Percentiles rank a stretch among this genome's conserved stretches.
Evolutionary conservation across 768 basidiomycete species (phyloP).

Genomic region (Tricholoma saponaceum): DNA sequence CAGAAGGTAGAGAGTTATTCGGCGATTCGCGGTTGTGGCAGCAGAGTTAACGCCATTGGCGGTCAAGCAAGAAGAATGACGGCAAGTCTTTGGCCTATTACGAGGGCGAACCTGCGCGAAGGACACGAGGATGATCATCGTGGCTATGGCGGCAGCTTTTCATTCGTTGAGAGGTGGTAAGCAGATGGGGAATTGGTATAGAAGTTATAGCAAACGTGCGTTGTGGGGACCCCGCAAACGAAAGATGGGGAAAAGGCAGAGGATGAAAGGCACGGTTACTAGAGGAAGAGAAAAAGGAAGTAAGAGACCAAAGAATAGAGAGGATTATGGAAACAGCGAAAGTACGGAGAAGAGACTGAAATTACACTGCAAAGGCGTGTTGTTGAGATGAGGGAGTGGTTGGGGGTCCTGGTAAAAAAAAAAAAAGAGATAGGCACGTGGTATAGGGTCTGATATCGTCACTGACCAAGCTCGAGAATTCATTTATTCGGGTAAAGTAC

Average conservation of each 20-base stretch:
- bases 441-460: slow-evolving; percentile 12
- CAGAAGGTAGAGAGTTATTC: background rate
- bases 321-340: background rate
- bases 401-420: slow-evolving; percentile 20
- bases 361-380: background rate
- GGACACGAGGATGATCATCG: background rate
- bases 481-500: too few relatives aligned
- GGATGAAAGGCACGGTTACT: background rate
- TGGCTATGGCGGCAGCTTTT: slow-evolving; percentile 3
- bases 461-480: too few relatives aligned
- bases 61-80: background rate
- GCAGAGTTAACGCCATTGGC: background rate
- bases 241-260: background rate
- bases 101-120: background rate
- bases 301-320: background rate
- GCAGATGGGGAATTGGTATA: slow-evolving; percentile 6
- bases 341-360: background rate
- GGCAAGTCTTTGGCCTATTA: background rate
- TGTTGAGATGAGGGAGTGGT: slow-evolving; percentile 18
- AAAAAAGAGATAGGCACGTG: background rate
- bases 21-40: slow-evolving; percentile 1
- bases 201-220: slow-evolving; percentile 14
- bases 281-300: background rate
- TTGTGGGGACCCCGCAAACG: slow-evolving; percentile 1
- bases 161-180: slow-evolving; percentile 3